Evolutionary conservation across 2,329 filamentous ascomycete genomes (phyloP), one percentile per base, ranked within the genome.

Genomic region (Alternaria alternata): DNA sequence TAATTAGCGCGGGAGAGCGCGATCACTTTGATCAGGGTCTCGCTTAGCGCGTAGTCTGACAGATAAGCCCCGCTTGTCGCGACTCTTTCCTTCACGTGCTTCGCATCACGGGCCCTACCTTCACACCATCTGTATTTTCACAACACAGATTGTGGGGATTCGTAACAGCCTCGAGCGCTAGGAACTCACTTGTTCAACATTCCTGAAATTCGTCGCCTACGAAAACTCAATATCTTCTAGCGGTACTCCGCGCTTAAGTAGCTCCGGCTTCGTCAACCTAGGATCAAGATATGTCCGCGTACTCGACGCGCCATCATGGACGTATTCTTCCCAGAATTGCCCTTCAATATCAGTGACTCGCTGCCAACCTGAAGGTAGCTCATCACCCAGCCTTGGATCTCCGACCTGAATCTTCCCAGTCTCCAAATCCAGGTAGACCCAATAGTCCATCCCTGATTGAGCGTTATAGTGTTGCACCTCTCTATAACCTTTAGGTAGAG

Each of bases 1-100:
- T 28, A n/a, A n/a, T n/a, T n/a, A 38, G 59, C 34, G 24, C 36
- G 46, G 34, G 32, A 26, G 9, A 51, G 53, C 46, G 44, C 53
- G 44, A 38, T 47, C 26, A 49, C 34, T 41, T 56, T 51, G 53
- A 42, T 47, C 36, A 56, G 53, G 53, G 53, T 49, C 53, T 56
- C 53, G 53, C 53, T 56, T 49, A 56, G 44, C 53, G 51, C 51
- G 38, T 51, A 56, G 53, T 20, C 24, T 56, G 43, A 51, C 34
- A 51, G 53, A 51, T 34, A 41, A 41, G 34, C 34, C 44, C 53
- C 43, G 36, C 43, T 49, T 28, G 39, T 55, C 28, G 34, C n/a
- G 18, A 26, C 9, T 43, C 26, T 39, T 22, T 1, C 18, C 7
- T 48, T 32, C 3, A 49, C 46, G 46, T 24, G 46, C 32, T 26